phyloP scores from a whole-genome alignment of 169 alveolate genomes.

The Plasmodium adleri region DNA sequence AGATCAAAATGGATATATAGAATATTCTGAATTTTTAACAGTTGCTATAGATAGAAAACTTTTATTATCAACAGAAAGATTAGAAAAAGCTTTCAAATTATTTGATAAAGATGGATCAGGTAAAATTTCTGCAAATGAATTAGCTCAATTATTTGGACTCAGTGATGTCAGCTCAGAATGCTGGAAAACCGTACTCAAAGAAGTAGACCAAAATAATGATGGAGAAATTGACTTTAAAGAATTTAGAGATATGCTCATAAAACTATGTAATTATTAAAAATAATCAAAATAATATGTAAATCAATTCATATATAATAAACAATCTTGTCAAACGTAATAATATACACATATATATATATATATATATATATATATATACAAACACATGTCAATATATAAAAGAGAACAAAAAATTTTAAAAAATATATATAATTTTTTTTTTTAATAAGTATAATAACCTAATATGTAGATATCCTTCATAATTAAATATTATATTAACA shows the following conservation, averaged over 20 bases:
- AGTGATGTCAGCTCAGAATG: slow-evolving; percentile 84
- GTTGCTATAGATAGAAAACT: slow-evolving; percentile 93
- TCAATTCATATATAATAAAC: too few species aligned
- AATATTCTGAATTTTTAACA: slow-evolving; percentile 94
- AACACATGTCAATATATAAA: too few species aligned
- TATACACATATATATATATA: not conserved
- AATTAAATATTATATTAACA: too few species aligned
- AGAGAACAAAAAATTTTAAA: too few species aligned
- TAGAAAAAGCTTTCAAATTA: slow-evolving; percentile 94
- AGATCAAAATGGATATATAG: slow-evolving; percentile 91
- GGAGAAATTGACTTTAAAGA: slow-evolving; percentile 95
- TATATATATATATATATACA: not conserved
- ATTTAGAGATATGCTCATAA: slow-evolving; percentile 92
- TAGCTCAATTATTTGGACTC: slow-evolving; percentile 90
- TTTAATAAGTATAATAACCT: too few species aligned
- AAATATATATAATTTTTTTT: too few species aligned
- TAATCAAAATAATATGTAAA: too few species aligned
- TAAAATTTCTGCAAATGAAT: slow-evolving; percentile 92
- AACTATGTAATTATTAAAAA: slow-evolving; percentile 46
- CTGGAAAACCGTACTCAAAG: slow-evolving; percentile 88
- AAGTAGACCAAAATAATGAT: slow-evolving; percentile 93
- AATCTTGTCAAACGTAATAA: not conserved
- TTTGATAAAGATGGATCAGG: slow-evolving; percentile 98
- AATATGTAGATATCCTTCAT: too few species aligned
- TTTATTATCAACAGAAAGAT: slow-evolving; percentile 90